Conservation (phyloP, 768 basidiomycete species). For the Galerina sulciceps region DNA sequence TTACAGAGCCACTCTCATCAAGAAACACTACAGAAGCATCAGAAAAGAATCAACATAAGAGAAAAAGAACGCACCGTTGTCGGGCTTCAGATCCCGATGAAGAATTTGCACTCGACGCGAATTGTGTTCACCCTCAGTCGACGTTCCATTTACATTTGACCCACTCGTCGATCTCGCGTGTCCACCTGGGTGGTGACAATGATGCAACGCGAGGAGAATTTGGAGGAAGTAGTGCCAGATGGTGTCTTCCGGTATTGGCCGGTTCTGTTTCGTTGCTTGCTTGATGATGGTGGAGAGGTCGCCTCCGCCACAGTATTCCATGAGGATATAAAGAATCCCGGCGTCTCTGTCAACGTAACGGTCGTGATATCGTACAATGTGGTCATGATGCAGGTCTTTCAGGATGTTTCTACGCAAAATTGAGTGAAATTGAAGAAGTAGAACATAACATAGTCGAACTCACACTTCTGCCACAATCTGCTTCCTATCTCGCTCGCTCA, state of each 20-base stretch:
- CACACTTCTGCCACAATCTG: constrained; percentile 99
- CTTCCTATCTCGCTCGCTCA: constrained; percentile 94
- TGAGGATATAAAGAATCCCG: constrained; percentile 94
- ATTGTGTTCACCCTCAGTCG: constrained; percentile 45
- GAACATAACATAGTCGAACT: constrained; percentile 31
- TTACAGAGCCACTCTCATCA: constrained; percentile 82
- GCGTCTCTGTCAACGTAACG: constrained; percentile 87
- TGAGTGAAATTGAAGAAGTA: constrained; percentile 4
- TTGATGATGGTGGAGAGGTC: constrained; percentile 91
- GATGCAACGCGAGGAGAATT: constrained; percentile 83
- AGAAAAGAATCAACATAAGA: neutral
- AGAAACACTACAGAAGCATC: constrained; percentile 72
- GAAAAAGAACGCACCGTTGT: constrained; percentile 73
- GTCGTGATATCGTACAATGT: constrained; percentile 96
- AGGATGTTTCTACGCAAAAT: constrained; percentile 78
- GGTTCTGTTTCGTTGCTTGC: constrained; percentile 66
- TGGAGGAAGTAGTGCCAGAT: constrained; percentile 98
- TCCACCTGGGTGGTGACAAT: constrained; percentile 87
- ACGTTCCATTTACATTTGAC: constrained; percentile 30
- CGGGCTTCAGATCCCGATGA: constrained; percentile 96
- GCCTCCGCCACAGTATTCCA: constrained; percentile 99
- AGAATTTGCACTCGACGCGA: constrained; percentile 76
- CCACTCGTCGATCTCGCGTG: constrained; percentile 52
- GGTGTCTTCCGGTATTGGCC: constrained; percentile 87
- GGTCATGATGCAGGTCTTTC: constrained; percentile 92